Evolutionary conservation across 139 green algal genomes (phyloP).

Genomic region (Tetradesmus lagerheimii): DNA sequence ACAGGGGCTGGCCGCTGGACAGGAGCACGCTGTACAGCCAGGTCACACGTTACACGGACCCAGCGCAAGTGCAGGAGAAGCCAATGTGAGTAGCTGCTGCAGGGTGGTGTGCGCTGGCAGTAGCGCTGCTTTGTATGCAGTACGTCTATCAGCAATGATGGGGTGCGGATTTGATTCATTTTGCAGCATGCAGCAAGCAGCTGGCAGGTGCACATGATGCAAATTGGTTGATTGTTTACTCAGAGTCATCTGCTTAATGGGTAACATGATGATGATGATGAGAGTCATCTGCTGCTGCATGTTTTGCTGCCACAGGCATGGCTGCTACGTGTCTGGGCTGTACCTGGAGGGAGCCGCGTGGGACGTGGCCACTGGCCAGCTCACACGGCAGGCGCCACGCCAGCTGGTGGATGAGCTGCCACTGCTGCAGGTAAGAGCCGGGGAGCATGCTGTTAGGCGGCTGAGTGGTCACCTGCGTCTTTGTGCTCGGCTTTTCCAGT

Average conservation of each 20-base stretch:
- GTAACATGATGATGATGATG: neutral
- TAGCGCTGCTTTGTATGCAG: no score
- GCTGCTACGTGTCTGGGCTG: slow-evolving; percentile 85
- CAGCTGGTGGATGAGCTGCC: slow-evolving; percentile 87
- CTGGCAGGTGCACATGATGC: no score
- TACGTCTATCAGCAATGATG: neutral
- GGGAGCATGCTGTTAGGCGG: neutral
- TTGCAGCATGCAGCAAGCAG: neutral
- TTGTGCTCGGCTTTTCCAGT: no score
- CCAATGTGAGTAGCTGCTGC: slow-evolving; percentile 24
- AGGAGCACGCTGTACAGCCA: slow-evolving; percentile 87
- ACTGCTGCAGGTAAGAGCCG: slow-evolving; percentile 59
- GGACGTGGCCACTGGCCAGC: slow-evolving; percentile 69
- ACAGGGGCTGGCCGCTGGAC: slow-evolving; percentile 90
- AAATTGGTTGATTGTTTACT: no score
- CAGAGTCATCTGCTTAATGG: no score
- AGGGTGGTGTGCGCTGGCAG: neutral
- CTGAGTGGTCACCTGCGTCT: no score
- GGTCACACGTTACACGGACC: slow-evolving; percentile 70
- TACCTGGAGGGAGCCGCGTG: slow-evolving; percentile 89
- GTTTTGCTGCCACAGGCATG: slow-evolving; percentile 54
- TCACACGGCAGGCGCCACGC: slow-evolving; percentile 76
- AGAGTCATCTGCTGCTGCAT: neutral
- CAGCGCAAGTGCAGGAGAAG: slow-evolving; percentile 56
- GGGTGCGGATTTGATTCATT: no score